Evolutionary conservation across 2,329 filamentous ascomycete genomes (phyloP).

Genomic region (Fulvia fulva): DNA sequence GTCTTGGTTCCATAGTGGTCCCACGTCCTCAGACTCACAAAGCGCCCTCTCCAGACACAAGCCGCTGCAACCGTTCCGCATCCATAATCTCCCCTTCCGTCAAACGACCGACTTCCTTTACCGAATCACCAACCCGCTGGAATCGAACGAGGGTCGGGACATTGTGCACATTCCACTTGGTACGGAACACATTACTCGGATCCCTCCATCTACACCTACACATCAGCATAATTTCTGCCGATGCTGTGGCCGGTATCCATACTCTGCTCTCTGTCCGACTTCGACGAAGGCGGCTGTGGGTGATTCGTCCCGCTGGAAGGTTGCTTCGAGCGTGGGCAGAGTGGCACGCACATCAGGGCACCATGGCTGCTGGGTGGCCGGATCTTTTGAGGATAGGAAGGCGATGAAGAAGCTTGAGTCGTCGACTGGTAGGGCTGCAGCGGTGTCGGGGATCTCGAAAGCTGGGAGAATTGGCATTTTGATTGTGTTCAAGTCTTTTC

Average conservation of each 20-base stretch:
- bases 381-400: slow-evolving; percentile 20
- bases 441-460: slow-evolving; percentile 5
- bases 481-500: too few relatives aligned
- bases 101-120: slow-evolving; percentile 17
- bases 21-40: too few relatives aligned
- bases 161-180: slow-evolving; percentile 12
- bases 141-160: slow-evolving; percentile 16
- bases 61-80: slow-evolving; percentile 6
- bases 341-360: slow-evolving; percentile 21
- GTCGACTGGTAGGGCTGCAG: neutral
- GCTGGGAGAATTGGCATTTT: slow-evolving; percentile 12
- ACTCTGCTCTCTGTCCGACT: slow-evolving; percentile 20
- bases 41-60: slow-evolving; percentile 7
- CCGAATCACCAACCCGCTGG: slow-evolving; percentile 5
- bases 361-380: slow-evolving; percentile 16
- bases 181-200: slow-evolving; percentile 9
- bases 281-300: slow-evolving; percentile 18
- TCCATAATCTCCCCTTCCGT: slow-evolving; percentile 22
- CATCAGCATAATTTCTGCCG: neutral
- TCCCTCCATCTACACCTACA: slow-evolving; percentile 16
- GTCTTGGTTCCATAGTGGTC: too few relatives aligned
- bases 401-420: slow-evolving; percentile 16
- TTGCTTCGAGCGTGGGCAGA: slow-evolving; percentile 13
- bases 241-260: neutral
- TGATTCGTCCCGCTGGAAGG: slow-evolving; percentile 11